Base-by-base conservation (phyloP, 345 rosid genomes). In the Lepidium didymum region DNA sequence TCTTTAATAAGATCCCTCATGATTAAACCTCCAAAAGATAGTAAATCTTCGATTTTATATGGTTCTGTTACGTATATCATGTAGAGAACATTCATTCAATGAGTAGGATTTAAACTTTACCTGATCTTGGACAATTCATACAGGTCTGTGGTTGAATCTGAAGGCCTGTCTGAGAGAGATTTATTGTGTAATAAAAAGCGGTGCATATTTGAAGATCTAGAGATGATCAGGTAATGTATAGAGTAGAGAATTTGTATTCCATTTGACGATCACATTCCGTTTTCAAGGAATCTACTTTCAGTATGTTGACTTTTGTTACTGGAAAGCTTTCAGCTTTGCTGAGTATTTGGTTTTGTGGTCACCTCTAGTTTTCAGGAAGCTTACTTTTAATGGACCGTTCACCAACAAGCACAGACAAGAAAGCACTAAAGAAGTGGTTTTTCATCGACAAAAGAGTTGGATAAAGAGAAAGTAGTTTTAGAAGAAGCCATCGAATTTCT, bases 401-500 rank as follows among this genome's bases (percentile, higher is more conserved):
- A 63, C 86, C 92, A 23, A 79, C 71, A 54, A 79, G 85, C 69
- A 81, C 86, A 75, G 89, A 90, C 59, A 86, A 88, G 91, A 86
- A 86, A 82, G 83, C 98, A 21, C 78, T 92, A 79, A 88, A 92
- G 86, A 83, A 79, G 89, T 92, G 98, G 93, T 92, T 86, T 83
- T 92, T 92, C 71, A 88, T 88, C 4, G 97, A 92, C 76, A 90
- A 92, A 64, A 82, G 86, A 43, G 96, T 88, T 46, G 98, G 97
- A 64, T 93, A 60, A 29, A 27, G 0, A 18, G 36, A 0, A 37
- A 56, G 74, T 54, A 77, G 38, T 21, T 37, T 15, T 21, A 46
- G 29, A 31, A 42, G 54, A 62, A 51, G 35, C 53, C 60, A 65
- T 31, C 66, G 36, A 29, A 69, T 68, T 69, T 69, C 54, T 37